phyloP scores from a whole-genome alignment of 768 basidiomycete genomes.

The Rhodotorula graminis region DNA sequence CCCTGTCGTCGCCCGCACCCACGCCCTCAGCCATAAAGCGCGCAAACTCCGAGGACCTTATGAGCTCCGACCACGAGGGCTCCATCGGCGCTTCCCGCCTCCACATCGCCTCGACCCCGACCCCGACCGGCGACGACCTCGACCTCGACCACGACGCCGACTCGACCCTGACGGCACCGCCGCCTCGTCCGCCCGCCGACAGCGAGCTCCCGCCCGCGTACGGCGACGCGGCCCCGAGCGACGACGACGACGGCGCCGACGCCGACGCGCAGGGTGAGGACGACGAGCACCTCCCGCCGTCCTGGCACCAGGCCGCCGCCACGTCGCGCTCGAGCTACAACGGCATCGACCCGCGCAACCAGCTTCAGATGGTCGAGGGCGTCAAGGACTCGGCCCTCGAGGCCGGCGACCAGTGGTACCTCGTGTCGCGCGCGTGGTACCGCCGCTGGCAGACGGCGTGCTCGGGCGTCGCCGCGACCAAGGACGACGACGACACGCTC shows the following conservation, averaged over 20 bases:
- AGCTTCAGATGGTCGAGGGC: constrained; percentile 55
- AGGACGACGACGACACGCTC: constrained; percentile 56
- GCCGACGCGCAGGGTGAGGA: neutral
- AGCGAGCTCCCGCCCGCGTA: neutral
- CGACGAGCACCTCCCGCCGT: constrained; percentile 38
- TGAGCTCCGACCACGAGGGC: constrained; percentile 43
- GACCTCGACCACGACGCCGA: neutral
- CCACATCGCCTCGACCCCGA: constrained; percentile 45
- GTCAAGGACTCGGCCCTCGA: constrained; percentile 51
- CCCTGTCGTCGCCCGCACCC: constrained; percentile 11
- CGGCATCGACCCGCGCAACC: constrained; percentile 50
- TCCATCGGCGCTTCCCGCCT: constrained; percentile 59
- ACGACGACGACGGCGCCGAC: constrained; percentile 12
- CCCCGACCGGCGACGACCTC: neutral
- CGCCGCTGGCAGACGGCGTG: constrained; percentile 70
- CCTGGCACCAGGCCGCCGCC: constrained; percentile 6
- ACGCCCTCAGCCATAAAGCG: constrained; percentile 31
- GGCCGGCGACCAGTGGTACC: constrained; percentile 70
- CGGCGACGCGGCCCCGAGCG: neutral
- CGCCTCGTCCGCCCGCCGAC: neutral
- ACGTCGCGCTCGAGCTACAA: constrained; percentile 29
- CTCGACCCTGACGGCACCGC: constrained; percentile 48
- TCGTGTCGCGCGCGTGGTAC: constrained; percentile 69
- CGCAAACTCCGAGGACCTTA: constrained; percentile 44
- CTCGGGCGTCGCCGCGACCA: constrained; percentile 48